A percentile compares a stretch with the other conserved stretches of the same genome.
phyloP scores from a whole-genome alignment of 1,139 yeast species.

The Kodamaea derodonti region DNA sequence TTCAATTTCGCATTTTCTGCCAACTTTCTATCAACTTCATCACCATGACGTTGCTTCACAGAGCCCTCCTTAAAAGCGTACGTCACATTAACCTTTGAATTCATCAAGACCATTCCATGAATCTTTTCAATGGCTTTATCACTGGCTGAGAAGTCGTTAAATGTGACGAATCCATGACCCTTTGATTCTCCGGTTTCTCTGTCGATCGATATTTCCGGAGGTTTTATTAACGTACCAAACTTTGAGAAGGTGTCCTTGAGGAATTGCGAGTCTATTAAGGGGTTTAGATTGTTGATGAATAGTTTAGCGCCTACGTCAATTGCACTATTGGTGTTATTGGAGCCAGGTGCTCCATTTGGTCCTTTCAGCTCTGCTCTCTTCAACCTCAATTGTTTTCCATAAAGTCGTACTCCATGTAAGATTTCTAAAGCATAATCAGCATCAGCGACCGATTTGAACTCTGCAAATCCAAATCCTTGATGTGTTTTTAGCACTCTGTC shows the following conservation, averaged over 20 bases:
- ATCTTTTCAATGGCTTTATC: constrained; percentile 70
- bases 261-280: constrained; percentile 60
- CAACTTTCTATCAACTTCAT: constrained; percentile 65
- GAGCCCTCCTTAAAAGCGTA: constrained; percentile 70
- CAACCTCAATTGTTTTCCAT: constrained; percentile 61
- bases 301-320: constrained; percentile 72
- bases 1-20: constrained; percentile 62
- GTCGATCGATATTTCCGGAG: constrained; percentile 55
- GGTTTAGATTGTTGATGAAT: constrained; percentile 70
- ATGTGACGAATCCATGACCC: constrained; percentile 62
- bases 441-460: constrained; percentile 57
- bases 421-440: constrained; percentile 67
- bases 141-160: constrained; percentile 60
- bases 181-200: constrained; percentile 47
- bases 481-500: constrained; percentile 69
- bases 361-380: constrained; percentile 41
- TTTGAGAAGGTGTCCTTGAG: constrained; percentile 58
- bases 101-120: constrained; percentile 69
- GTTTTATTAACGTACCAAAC: constrained; percentile 60
- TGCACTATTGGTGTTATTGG: constrained; percentile 4
- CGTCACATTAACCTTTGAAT: constrained; percentile 54
- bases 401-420: constrained; percentile 60
- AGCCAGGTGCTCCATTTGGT: constrained; percentile 1
- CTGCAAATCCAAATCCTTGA: constrained; percentile 89
- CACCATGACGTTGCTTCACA: constrained; percentile 69